Evolutionary conservation across 148 eudicot genomes (phyloP).

Genomic region (Rhododendron ovatum): DNA sequence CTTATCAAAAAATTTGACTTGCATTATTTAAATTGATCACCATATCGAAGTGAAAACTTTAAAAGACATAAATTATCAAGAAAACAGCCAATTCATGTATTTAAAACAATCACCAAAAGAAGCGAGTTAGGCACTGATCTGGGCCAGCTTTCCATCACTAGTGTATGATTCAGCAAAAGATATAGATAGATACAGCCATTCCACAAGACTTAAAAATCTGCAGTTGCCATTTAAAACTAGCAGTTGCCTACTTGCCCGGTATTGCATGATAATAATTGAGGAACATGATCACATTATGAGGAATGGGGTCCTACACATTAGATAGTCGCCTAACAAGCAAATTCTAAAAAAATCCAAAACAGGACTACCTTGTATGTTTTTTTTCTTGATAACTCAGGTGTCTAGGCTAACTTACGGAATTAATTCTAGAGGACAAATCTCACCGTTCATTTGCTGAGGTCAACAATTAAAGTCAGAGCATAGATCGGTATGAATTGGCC

Average conservation of each 20-base stretch:
- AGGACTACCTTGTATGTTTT: neutral
- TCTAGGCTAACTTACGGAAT: neutral
- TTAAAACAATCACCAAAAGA: neutral
- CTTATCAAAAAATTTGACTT: neutral
- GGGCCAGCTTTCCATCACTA: neutral
- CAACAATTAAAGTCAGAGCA: too few relatives aligned
- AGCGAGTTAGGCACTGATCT: neutral
- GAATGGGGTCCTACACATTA: constrained; percentile 9
- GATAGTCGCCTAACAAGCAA: neutral
- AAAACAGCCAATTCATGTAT: neutral
- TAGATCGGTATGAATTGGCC: too few relatives aligned
- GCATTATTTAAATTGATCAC: neutral
- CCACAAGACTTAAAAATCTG: neutral
- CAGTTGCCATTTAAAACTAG: neutral
- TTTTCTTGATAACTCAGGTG: too few relatives aligned
- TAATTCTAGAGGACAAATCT: neutral
- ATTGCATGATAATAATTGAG: constrained; percentile 19
- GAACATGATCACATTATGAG: constrained; percentile 2
- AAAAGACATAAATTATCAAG: neutral
- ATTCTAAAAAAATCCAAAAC: neutral
- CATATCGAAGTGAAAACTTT: neutral
- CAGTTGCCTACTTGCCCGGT: too few relatives aligned
- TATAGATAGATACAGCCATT: neutral
- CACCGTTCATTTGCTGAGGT: too few relatives aligned
- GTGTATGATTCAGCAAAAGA: constrained; percentile 1